Evolutionary conservation across 2,329 filamentous ascomycete genomes (phyloP), one percentile per base, ranked within the genome.

Genomic region (Alternaria sp.): DNA sequence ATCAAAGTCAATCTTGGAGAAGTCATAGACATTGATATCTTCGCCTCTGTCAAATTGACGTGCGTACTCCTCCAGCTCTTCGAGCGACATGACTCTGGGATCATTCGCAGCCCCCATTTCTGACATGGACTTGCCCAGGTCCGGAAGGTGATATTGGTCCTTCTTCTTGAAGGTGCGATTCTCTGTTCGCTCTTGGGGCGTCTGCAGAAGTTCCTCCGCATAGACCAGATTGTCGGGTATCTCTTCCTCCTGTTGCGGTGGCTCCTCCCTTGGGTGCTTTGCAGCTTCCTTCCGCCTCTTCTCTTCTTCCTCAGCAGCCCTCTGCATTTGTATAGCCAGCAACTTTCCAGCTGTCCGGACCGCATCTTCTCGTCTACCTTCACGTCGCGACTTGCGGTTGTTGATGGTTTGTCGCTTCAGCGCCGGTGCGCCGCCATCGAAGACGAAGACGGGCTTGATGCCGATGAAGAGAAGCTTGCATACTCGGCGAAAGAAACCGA

Each of bases 1-100:
- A 69, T 98, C 92, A 73, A 98, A 99, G 77, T 99, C 96, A 72
- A 99, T 99, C 81, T 98, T 98, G 76, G 92, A 96, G 77, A 99
- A 99, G 81, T 98, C 95, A 80, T 98, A 98, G 6, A 85, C 82
- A 62, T 85, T 85, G 77, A 98, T 91, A 77, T 98, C 95, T 80
- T 98, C 93, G 58, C 96, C 96, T 64, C 89, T 89, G 73, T 97
- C 89, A 73, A 98, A 98, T 67, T 98, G 94, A 55, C 90, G 86
- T 4, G 96, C 95, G 77, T 99, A 99, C 69, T 95, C 91, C 80
- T 98, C 93, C 62, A 99, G 82, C 77, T 99, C 95, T 74, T 97
- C 93, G 23, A 96, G 87, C 57, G 91, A 96, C 96, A 99, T 98
- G 72, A 99, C 95, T 15, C 96, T 88, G 4, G 95, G 95, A 79